Conservation (phyloP, 2,329 filamentous ascomycete species). For the Cladosporium sp. region DNA sequence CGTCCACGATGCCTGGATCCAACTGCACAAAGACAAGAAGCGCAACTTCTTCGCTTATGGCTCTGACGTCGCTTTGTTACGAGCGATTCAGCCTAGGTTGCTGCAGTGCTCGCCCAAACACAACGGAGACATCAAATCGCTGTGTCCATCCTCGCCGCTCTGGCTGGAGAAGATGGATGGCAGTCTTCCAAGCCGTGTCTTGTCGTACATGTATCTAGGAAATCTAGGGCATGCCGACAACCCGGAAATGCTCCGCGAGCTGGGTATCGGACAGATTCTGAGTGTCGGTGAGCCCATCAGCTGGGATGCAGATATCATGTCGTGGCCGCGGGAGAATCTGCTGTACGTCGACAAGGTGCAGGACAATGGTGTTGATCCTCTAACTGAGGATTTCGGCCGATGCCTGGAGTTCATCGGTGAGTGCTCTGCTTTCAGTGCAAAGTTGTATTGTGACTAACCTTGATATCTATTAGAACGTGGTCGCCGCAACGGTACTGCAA, state of each 20-base stretch:
- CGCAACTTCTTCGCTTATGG: slow-evolving; percentile 97
- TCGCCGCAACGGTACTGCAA: slow-evolving; percentile 73
- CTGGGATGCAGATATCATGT: slow-evolving; percentile 69
- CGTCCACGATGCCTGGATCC: slow-evolving; percentile 82
- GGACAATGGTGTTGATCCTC: slow-evolving; percentile 92
- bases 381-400: slow-evolving; percentile 80
- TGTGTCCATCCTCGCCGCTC: slow-evolving; percentile 63
- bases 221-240: slow-evolving; percentile 95
- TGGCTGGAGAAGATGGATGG: slow-evolving; percentile 88
- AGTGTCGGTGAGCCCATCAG: slow-evolving; percentile 87
- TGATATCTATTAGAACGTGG: slow-evolving; percentile 65
- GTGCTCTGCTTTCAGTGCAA: slow-evolving; percentile 38
- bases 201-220: slow-evolving; percentile 94
- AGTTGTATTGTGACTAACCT: background rate
- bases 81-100: slow-evolving; percentile 71
- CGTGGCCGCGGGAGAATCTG: slow-evolving; percentile 76
- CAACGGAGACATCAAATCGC: slow-evolving; percentile 50
- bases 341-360: slow-evolving; percentile 83
- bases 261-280: slow-evolving; percentile 84
- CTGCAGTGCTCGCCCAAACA: slow-evolving; percentile 66
- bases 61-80: slow-evolving; percentile 82
- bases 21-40: slow-evolving; percentile 73
- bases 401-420: slow-evolving; percentile 91
- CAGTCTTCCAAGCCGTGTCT: slow-evolving; percentile 81
- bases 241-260: slow-evolving; percentile 71